Conservation (phyloP, 257 asterid genomes). For the Solanum rostratum region DNA sequence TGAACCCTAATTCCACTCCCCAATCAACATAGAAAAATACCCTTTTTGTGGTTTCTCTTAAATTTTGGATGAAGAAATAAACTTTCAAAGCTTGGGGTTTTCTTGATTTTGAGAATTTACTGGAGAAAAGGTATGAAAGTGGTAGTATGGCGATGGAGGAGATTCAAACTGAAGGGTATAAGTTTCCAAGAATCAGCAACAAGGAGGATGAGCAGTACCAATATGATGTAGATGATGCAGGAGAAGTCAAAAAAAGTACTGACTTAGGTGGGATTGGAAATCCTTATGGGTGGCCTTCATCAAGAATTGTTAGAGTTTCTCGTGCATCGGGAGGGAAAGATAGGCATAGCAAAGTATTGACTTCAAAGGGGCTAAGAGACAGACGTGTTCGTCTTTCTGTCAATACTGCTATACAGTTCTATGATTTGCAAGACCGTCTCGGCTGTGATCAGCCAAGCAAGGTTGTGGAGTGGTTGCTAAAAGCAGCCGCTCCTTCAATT, state of each 20-base stretch:
- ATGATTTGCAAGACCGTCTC: constrained; percentile 75
- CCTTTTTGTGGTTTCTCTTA: background rate
- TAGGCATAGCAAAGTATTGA: constrained; percentile 78
- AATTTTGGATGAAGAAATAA: background rate
- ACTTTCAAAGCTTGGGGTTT: background rate
- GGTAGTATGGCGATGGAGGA: constrained; percentile 42
- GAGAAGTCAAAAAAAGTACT: constrained; percentile 15
- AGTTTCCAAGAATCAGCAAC: constrained; percentile 29
- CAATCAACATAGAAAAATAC: background rate
- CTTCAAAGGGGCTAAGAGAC: constrained; percentile 73
- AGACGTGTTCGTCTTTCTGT: constrained; percentile 77
- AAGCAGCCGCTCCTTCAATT: constrained; percentile 59
- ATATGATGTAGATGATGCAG: constrained; percentile 33
- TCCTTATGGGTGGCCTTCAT: constrained; percentile 49
- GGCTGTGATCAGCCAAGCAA: constrained; percentile 88
- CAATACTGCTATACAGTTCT: constrained; percentile 76
- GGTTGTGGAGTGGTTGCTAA: constrained; percentile 90
- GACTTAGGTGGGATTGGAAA: constrained; percentile 18
- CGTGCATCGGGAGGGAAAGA: constrained; percentile 77
- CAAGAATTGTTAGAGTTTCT: constrained; percentile 68
- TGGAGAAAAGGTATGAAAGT: constrained; percentile 41
- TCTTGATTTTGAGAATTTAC: background rate
- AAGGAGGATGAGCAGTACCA: constrained; percentile 35
- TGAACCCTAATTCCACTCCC: constrained; percentile 24
- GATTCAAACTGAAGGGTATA: constrained; percentile 24